phyloP scores from a whole-genome alignment of 345 rosid genomes.

The Sonneratia alba region DNA sequence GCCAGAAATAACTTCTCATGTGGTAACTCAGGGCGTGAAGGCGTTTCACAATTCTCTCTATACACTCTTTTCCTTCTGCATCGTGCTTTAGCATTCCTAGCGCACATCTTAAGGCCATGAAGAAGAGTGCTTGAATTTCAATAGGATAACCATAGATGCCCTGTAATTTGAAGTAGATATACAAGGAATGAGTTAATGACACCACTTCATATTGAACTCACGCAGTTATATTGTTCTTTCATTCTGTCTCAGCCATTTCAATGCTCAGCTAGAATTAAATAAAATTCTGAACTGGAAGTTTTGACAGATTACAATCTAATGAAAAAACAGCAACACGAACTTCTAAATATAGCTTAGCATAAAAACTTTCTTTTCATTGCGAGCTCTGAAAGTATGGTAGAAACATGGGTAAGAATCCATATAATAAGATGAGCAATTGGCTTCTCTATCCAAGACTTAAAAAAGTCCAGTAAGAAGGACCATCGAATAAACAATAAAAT shows the following conservation, averaged over 20 bases:
- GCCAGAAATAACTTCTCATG: slow-evolving; percentile 60
- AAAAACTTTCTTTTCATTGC: too few relatives aligned
- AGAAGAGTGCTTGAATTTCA: slow-evolving; percentile 79
- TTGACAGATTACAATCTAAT: too few relatives aligned
- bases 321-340: too few relatives aligned
- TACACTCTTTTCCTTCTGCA: slow-evolving; percentile 51
- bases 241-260: background rate
- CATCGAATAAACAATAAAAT: background rate
- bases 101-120: slow-evolving; percentile 63
- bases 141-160: slow-evolving; percentile 76
- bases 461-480: background rate
- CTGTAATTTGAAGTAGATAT: slow-evolving; percentile 27
- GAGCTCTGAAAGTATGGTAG: too few relatives aligned
- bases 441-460: background rate
- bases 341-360: too few relatives aligned
- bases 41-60: slow-evolving; percentile 48
- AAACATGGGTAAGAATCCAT: too few relatives aligned
- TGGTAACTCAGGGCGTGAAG: slow-evolving; percentile 50
- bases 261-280: background rate
- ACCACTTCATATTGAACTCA: background rate
- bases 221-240: background rate
- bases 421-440: background rate
- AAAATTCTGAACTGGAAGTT: too few relatives aligned
- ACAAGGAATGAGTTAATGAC: background rate
- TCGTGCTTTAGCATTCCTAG: slow-evolving; percentile 57